A percentile compares a stretch with the other conserved stretches of the same genome.
These are phyloP conservation scores for Penicillium maclennaniae DNA, from an alignment of 495 filamentous ascomycete species.

Conservation along the genomic window DNA sequence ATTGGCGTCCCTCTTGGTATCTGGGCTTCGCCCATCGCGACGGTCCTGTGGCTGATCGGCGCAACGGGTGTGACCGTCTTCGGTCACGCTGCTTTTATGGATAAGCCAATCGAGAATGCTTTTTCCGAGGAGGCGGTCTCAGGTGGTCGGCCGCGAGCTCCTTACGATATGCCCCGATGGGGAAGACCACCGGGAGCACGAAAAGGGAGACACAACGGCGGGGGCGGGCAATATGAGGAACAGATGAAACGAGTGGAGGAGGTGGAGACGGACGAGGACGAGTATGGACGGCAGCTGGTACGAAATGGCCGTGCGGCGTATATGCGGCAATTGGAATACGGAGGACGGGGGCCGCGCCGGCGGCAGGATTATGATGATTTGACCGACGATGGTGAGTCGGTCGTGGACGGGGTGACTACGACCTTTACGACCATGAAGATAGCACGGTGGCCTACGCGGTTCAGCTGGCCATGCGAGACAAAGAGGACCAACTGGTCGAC, in stretches of 20 bases:
- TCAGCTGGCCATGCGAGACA: slow-evolving; percentile 55
- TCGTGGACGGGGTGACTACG: slow-evolving; percentile 55
- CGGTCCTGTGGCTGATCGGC: slow-evolving; percentile 90
- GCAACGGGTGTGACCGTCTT: slow-evolving; percentile 87
- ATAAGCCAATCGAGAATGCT: slow-evolving; percentile 99
- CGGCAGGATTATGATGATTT: slow-evolving; percentile 47
- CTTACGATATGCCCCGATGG: slow-evolving; percentile 90
- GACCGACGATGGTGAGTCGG: slow-evolving; percentile 40
- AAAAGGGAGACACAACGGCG: slow-evolving; percentile 55
- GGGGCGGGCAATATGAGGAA: slow-evolving; percentile 54
- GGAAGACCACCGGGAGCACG: slow-evolving; percentile 95
- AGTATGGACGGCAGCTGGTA: slow-evolving; percentile 53
- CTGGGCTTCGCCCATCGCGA: slow-evolving; percentile 73
- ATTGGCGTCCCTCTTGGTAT: slow-evolving; percentile 79
- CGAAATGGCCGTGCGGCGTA: slow-evolving; percentile 24
- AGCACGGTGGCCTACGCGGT: slow-evolving; percentile 47
- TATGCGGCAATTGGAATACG: slow-evolving; percentile 27
- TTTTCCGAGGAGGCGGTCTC: slow-evolving; percentile 99
- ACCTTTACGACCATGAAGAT: slow-evolving; percentile 51
- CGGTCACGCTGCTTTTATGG: slow-evolving; percentile 93
- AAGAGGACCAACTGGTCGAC: slow-evolving; percentile 70
- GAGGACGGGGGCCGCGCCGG: slow-evolving; percentile 37
- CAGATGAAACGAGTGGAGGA: slow-evolving; percentile 60
- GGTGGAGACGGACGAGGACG: slow-evolving; percentile 59
- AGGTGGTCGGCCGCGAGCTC: slow-evolving; percentile 99